Evolutionary conservation across 2,329 filamentous ascomycete species (phyloP), one percentile per base, ranked within the genome.

Genomic region (Akanthomyces dipterigenus): DNA sequence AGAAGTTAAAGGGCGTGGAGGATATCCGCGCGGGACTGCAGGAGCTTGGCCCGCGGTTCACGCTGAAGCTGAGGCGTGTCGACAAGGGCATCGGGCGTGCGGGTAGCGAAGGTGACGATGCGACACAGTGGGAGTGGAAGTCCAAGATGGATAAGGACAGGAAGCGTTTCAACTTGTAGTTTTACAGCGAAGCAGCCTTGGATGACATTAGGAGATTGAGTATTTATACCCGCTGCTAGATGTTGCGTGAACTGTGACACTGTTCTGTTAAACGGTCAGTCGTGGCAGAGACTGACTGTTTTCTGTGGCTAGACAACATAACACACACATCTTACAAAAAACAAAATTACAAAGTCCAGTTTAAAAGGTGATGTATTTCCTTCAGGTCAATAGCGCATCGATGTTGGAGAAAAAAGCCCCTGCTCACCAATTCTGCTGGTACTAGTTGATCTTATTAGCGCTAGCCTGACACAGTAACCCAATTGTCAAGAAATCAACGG

Each of bases 71-170:
- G 69, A 85, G 93, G 67, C 86, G 95, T 69, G 88, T 98, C 48
- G 93, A 98, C 72, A 93, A 92, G 76, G 93, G 93, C 0, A 89
- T 99, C 66, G 85, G 85, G 16, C 76, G 83, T 60, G 85, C 86
- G 8, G 86, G 86, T 20, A 87, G 85, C 67, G 81, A 86, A 64
- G 84, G 90, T 80, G 79, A 86, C 74, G 78, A 88, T 74, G 91
- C 91, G 42, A 84, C 91, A 67, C 90, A 96, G 71, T 98, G 95
- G 93, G 86, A 97, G 73, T 99, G 95, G 95, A 96, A 96, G 78
- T 89, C 90, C 12, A 87, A 87, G 72, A 96, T 95, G 88, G 95
- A 99, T 78, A 97, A 97, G 80, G 82, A 90, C 71, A 83, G 95
- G 70, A 98, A 93, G 67, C 88, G 91, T 72, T 99, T 98, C 78